These are phyloP conservation scores for Ilyonectria destructans DNA, from an alignment of 2,329 filamentous ascomycete genomes.

Conservation along the genomic window DNA sequence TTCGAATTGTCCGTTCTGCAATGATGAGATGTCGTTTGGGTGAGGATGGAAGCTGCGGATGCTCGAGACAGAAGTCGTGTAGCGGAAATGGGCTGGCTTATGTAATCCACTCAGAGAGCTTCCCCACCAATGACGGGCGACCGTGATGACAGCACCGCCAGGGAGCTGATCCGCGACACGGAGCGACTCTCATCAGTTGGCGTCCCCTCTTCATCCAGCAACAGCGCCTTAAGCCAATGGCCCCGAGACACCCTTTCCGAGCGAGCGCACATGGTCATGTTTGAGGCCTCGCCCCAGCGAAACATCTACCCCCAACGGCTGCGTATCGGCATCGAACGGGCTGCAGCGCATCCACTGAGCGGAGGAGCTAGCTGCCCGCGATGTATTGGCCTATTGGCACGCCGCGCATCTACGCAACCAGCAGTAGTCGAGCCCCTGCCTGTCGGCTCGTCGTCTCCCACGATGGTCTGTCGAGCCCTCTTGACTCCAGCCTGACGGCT, in stretches of 20 bases:
- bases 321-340: conserved; percentile 40
- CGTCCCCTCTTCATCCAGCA: conserved; percentile 25
- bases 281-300: conserved; percentile 41
- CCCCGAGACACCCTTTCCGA: conserved; percentile 35
- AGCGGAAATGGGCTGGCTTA: conserved; percentile 2
- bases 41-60: not conserved
- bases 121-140: conserved; percentile 24
- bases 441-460: conserved; percentile 70
- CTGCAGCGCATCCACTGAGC: conserved; percentile 37
- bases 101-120: conserved; percentile 13
- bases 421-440: conserved; percentile 72
- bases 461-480: conserved; percentile 69
- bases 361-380: conserved; percentile 56
- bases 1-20: not conserved
- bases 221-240: conserved; percentile 43
- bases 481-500: conserved; percentile 46
- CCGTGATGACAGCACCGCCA: conserved; percentile 20
- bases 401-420: conserved; percentile 86
- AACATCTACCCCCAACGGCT: conserved; percentile 36
- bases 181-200: conserved; percentile 33
- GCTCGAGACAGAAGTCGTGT: not conserved
- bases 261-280: conserved; percentile 47
- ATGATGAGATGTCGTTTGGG: not conserved
- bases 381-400: conserved; percentile 96
- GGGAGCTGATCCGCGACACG: conserved; percentile 39